Conservation (phyloP, 164 flowering plant species). For the Kalanchoe fedtschenkoi region DNA sequence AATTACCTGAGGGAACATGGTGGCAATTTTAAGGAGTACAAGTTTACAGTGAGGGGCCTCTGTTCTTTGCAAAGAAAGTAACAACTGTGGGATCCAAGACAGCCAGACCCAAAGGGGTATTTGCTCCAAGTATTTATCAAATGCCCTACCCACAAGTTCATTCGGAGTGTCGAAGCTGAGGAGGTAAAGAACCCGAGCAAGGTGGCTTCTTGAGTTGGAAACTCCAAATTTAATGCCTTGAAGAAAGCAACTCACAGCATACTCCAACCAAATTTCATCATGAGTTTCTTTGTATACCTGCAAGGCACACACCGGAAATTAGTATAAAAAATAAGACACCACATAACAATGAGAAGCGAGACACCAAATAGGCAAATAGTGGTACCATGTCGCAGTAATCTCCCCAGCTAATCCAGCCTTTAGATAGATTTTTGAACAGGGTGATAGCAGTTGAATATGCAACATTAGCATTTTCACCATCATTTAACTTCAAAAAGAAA, state of each 20-base stretch:
- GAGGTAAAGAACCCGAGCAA: constrained; percentile 88
- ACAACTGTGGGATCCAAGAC: constrained; percentile 92
- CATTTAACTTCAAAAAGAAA: constrained; percentile 74
- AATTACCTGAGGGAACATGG: constrained; percentile 84
- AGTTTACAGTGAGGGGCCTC: constrained; percentile 96
- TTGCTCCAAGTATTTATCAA: constrained; percentile 85
- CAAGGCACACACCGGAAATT: background rate
- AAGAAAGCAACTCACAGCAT: constrained; percentile 96
- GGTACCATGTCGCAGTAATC: constrained; percentile 96
- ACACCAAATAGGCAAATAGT: background rate
- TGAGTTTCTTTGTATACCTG: constrained; percentile 85
- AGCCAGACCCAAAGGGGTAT: constrained; percentile 99
- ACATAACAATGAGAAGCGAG: constrained; percentile 5
- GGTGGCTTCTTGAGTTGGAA: constrained; percentile 84
- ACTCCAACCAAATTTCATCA: constrained; percentile 92
- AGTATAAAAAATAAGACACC: constrained; percentile 6
- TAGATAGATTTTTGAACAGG: constrained; percentile 85
- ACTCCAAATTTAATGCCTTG: constrained; percentile 94
- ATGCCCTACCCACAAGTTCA: constrained; percentile 85
- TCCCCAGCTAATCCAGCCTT: constrained; percentile 99
- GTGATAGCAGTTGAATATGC: constrained; percentile 78
- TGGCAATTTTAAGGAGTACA: constrained; percentile 74
- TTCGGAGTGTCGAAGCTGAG: constrained; percentile 87
- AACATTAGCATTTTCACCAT: constrained; percentile 75
- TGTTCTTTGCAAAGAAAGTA: constrained; percentile 87